Conservation (phyloP, 805 yeast genomes). For the Saccharomycopsis schoenii region DNA sequence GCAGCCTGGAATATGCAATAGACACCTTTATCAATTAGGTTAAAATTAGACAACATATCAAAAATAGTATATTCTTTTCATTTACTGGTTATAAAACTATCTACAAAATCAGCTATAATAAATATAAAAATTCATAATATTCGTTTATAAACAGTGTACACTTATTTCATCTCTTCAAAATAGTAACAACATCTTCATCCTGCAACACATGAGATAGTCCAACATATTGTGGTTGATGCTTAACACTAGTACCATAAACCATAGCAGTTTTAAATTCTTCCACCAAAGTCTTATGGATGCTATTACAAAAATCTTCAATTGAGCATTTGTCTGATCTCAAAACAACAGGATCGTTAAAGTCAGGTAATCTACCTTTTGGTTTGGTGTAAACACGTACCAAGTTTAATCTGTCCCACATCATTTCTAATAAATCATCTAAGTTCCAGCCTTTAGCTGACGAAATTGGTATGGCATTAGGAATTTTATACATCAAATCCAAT, state of each 20-base stretch:
- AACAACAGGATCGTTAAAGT: slow-evolving; percentile 91
- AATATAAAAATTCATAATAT: background rate
- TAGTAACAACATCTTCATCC: slow-evolving; percentile 97
- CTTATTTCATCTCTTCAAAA: slow-evolving; percentile 51
- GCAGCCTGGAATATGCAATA: slow-evolving; percentile 43
- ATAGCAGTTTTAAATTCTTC: slow-evolving; percentile 89
- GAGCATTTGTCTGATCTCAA: slow-evolving; percentile 71
- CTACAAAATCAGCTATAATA: background rate
- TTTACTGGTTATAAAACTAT: background rate
- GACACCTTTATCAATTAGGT: too few relatives aligned
- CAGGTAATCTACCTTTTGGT: slow-evolving; percentile 92
- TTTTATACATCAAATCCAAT: slow-evolving; percentile 77
- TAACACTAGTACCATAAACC: slow-evolving; percentile 89
- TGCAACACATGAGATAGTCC: slow-evolving; percentile 75
- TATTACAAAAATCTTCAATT: slow-evolving; percentile 93
- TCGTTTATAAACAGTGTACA: background rate
- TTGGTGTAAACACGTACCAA: slow-evolving; percentile 94
- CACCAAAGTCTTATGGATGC: slow-evolving; percentile 88
- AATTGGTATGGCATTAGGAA: slow-evolving; percentile 96
- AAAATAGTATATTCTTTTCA: background rate
- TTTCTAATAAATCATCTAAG: slow-evolving; percentile 83
- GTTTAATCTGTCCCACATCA: slow-evolving; percentile 90
- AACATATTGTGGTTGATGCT: slow-evolving; percentile 95
- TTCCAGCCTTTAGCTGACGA: slow-evolving; percentile 97
- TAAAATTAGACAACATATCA: background rate